These are phyloP conservation scores for Aspergillus ellipticus DNA, from an alignment of 495 filamentous ascomycete genomes.

Conservation along the genomic window DNA sequence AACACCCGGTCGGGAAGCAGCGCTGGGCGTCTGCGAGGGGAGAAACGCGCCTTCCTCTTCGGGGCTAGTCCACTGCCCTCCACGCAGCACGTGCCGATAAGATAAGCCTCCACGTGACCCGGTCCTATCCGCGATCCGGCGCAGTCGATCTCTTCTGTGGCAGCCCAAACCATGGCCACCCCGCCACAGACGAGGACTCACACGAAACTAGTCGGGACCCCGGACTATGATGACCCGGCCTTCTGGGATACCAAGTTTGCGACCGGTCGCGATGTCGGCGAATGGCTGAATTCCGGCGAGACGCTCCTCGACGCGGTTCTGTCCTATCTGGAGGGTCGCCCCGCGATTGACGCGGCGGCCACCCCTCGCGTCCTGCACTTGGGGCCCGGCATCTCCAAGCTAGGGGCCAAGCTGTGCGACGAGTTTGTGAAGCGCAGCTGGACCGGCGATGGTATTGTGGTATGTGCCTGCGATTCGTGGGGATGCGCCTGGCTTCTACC, in stretches of 20 bases:
- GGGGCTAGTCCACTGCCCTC: too few relatives aligned
- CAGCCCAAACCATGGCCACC: conserved; percentile 13
- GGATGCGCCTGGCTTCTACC: neutral
- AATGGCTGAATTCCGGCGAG: conserved; percentile 43
- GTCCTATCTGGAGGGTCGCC: conserved; percentile 22
- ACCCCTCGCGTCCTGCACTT: conserved; percentile 34
- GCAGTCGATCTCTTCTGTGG: neutral
- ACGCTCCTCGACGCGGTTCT: conserved; percentile 29
- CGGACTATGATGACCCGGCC: conserved; percentile 37
- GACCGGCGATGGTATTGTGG: conserved; percentile 35
- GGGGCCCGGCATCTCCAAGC: conserved; percentile 38
- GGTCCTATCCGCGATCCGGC: neutral
- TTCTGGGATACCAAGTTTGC: conserved; percentile 42
- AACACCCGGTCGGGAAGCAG: too few relatives aligned
- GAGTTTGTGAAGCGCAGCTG: conserved; percentile 27
- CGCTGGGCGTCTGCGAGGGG: too few relatives aligned
- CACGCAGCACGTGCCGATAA: too few relatives aligned
- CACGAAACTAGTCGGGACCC: conserved; percentile 26
- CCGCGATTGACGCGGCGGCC: neutral
- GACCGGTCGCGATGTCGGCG: conserved; percentile 38
- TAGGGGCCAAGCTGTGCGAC: conserved; percentile 33
- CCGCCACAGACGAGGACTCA: conserved; percentile 15
- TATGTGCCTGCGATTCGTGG: conserved; percentile 16
- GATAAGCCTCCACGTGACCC: too few relatives aligned
- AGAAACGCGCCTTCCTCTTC: too few relatives aligned